A percentile compares a stretch with the other conserved stretches of the same genome.
Evolutionary conservation across 2,329 filamentous ascomycete genomes (phyloP).

Genomic region (Aspergillus flavus): DNA sequence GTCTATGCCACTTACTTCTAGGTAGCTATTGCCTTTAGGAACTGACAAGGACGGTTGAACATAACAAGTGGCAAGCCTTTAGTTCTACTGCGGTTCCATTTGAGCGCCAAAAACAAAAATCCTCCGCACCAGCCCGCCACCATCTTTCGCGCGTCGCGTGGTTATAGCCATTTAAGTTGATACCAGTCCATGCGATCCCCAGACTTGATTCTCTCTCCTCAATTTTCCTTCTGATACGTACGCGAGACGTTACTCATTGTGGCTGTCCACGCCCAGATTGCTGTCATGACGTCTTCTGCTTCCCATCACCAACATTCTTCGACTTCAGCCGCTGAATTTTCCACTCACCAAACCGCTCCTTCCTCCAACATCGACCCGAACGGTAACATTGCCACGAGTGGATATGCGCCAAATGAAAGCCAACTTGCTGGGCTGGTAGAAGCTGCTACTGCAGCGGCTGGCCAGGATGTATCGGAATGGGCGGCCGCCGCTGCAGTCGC

Average conservation of each 20-base stretch:
- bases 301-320: constrained; percentile 34
- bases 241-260: neutral
- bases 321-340: constrained; percentile 31
- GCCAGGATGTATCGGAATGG: constrained; percentile 43
- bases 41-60: neutral
- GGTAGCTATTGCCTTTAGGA: neutral
- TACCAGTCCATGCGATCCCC: neutral
- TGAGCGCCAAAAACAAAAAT: neutral
- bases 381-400: constrained; percentile 27
- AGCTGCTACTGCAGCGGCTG: constrained; percentile 49
- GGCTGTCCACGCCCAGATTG: neutral
- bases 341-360: constrained; percentile 27
- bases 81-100: neutral
- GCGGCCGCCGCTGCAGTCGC: constrained; percentile 49
- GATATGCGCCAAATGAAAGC: constrained; percentile 43
- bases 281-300: constrained; percentile 32
- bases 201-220: neutral
- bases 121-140: neutral
- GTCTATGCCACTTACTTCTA: neutral
- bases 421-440: constrained; percentile 51
- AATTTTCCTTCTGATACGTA: neutral
- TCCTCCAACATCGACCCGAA: constrained; percentile 35
- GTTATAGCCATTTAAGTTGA: neutral
- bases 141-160: neutral
- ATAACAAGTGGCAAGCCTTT: neutral